Conservation (phyloP, 108 stramenopile genomes). For the Nitzschia sp. region DNA sequence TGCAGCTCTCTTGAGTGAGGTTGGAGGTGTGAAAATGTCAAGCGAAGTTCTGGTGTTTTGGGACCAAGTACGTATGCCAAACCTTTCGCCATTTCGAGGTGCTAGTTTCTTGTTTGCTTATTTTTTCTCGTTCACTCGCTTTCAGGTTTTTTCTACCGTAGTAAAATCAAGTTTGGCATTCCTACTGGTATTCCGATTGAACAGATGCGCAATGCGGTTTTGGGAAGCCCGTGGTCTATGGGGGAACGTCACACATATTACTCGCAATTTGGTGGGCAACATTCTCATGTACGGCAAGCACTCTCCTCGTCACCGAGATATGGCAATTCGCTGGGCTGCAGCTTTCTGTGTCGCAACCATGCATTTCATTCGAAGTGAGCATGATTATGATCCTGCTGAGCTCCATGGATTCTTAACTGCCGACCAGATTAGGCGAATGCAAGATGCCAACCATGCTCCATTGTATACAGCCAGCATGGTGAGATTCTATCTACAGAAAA, state of each 20-base stretch:
- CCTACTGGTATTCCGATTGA: slow-evolving; percentile 54
- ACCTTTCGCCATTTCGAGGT: neutral
- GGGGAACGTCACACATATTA: slow-evolving; percentile 35
- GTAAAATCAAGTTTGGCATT: slow-evolving; percentile 47
- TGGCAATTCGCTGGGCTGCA: slow-evolving; percentile 43
- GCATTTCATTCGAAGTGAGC: slow-evolving; percentile 40
- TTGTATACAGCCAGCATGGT: slow-evolving; percentile 36
- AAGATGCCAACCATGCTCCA: slow-evolving; percentile 32
- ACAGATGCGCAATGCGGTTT: slow-evolving; percentile 49
- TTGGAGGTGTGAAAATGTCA: slow-evolving; percentile 17
- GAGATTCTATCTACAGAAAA: slow-evolving; percentile 35
- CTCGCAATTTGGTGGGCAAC: slow-evolving; percentile 33
- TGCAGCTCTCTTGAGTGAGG: slow-evolving; percentile 21
- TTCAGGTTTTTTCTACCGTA: slow-evolving; percentile 31
- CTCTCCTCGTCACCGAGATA: slow-evolving; percentile 34
- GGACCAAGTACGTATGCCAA: slow-evolving; percentile 10
- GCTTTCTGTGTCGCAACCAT: slow-evolving; percentile 37
- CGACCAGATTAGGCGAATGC: slow-evolving; percentile 26
- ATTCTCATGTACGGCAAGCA: slow-evolving; percentile 34
- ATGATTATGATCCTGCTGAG: slow-evolving; percentile 6
- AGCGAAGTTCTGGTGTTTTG: slow-evolving; percentile 22
- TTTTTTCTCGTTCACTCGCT: neutral
- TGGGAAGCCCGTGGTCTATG: slow-evolving; percentile 47
- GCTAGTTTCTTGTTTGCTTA: too few species aligned
- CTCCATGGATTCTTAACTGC: slow-evolving; percentile 32